Base-by-base conservation (phyloP, 306 rosid genomes). In the Medicago ruthenica region DNA sequence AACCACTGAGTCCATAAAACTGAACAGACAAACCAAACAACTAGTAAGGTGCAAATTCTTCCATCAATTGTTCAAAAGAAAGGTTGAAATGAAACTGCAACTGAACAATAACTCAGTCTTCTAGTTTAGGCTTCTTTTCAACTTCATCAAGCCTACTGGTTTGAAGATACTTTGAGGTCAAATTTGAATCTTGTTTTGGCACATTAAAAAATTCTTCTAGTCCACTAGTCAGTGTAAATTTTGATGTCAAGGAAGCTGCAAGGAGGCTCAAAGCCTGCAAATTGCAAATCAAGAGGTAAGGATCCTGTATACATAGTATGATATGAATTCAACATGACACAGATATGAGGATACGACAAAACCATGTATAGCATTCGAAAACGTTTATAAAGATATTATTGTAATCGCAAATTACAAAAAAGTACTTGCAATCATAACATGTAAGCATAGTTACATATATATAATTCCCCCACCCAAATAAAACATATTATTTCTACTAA, bases 221-320 rank as follows among this genome's bases (percentile, higher is more conserved):
- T 17, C 81, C 81, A 44, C 53, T 77, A 69, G 62, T 77, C 17
- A 78, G 51, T 36, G 70, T 21, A 45, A 1, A 47, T 7, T 70
- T 60, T 36, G 82, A 78, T 34, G 76, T 70, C 76, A 78, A 70
- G 17, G 82, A 70, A 59, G 82, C 65, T 70, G 55, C 27, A 54
- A 79, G 67, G 18, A 79, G 77, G 39, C 71, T 79, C 20, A 71
- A 71, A 59, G 77, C 77, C 73, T 79, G 48, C 67, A 55, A 55
- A 17, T 1, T 18, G 14, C 12, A 54, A 54, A 61, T 16, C 42
- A 47, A 14, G 71, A 78, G 27, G 27, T 24, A 24, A 24, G 27
- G 2, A 24, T 24, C 27, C 27, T 24, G 27, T 2, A 24, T 24
- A 24, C 27, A 24, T 2, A 3, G 3, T 24, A 24, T 24, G 27